Evolutionary conservation across 371 early-diverging fungal species (phyloP).

Genomic region (Mortierella sp.): DNA sequence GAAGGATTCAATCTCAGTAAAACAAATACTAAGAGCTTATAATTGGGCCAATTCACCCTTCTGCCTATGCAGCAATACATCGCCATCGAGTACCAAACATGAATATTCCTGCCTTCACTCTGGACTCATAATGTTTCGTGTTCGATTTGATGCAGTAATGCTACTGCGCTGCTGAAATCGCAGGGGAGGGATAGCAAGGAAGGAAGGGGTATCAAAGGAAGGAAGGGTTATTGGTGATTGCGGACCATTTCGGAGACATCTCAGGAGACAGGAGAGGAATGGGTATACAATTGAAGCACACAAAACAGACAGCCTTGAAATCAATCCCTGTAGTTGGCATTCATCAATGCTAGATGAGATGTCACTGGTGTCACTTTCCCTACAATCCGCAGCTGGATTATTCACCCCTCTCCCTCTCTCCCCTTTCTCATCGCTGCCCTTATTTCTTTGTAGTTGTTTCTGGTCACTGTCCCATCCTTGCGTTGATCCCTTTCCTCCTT

Average conservation of each 20-base stretch:
- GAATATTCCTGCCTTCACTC: too few species aligned
- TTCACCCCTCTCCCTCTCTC: not conserved
- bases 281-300: not conserved
- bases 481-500: not conserved
- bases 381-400: not conserved
- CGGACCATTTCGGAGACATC: not conserved
- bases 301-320: not conserved
- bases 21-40: too few species aligned
- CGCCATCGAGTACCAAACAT: too few species aligned
- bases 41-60: too few species aligned
- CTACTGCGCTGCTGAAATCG: not conserved
- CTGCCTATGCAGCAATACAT: too few species aligned
- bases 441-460: not conserved
- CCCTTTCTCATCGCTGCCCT: not conserved
- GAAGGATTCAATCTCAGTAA: too few species aligned
- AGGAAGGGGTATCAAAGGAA: too few species aligned
- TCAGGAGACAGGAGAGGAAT: not conserved
- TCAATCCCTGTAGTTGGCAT: not conserved
- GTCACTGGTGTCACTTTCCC: not conserved
- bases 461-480: not conserved
- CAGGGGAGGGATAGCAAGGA: not conserved
- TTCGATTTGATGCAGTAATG: not conserved
- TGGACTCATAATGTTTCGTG: too few species aligned
- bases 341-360: not conserved
- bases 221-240: not conserved